A percentile compares a stretch with the other conserved stretches of the same genome.
Evolutionary conservation across 352 stramenopile species (phyloP).

Genomic region (Pilasporangium apinafurcum): DNA sequence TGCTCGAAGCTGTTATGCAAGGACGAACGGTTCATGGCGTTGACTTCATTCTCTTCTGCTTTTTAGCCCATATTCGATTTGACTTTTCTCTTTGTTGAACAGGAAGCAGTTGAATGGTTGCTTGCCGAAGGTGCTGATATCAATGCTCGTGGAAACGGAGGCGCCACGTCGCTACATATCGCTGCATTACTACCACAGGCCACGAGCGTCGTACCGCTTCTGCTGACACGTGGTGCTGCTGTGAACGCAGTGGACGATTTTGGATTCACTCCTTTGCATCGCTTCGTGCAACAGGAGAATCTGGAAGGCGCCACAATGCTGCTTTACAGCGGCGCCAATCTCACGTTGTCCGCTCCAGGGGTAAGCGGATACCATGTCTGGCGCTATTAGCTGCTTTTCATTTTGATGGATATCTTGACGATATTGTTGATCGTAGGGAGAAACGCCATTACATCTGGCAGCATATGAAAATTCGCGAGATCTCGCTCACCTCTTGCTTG

Average conservation of each 20-base stretch:
- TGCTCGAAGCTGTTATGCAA: slow-evolving; percentile 10
- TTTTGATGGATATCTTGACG: background rate
- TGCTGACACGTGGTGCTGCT: slow-evolving; percentile 14
- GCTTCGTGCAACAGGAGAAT: slow-evolving; percentile 15
- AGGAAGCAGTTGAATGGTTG: slow-evolving; percentile 12
- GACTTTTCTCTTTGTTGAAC: too few relatives aligned
- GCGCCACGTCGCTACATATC: slow-evolving; percentile 16
- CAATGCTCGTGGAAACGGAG: slow-evolving; percentile 6
- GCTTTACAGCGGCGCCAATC: slow-evolving; percentile 18
- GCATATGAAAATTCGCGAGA: slow-evolving; percentile 23
- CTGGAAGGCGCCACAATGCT: slow-evolving; percentile 19
- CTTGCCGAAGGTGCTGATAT: slow-evolving; percentile 8
- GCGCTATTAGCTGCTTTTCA: background rate
- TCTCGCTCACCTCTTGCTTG: slow-evolving; percentile 21
- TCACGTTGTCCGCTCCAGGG: slow-evolving; percentile 16
- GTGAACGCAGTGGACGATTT: slow-evolving; percentile 19
- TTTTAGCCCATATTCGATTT: too few relatives aligned
- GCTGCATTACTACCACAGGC: background rate
- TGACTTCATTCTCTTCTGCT: too few relatives aligned
- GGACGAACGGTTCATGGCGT: too few relatives aligned
- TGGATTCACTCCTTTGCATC: slow-evolving; percentile 26
- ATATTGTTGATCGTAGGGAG: slow-evolving; percentile 4
- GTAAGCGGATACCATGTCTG: slow-evolving; percentile 3
- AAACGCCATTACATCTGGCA: slow-evolving; percentile 22
- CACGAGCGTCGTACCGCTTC: slow-evolving; percentile 9